Evolutionary conservation across 306 rosid species (phyloP).

Genomic region (Vicia faba): DNA sequence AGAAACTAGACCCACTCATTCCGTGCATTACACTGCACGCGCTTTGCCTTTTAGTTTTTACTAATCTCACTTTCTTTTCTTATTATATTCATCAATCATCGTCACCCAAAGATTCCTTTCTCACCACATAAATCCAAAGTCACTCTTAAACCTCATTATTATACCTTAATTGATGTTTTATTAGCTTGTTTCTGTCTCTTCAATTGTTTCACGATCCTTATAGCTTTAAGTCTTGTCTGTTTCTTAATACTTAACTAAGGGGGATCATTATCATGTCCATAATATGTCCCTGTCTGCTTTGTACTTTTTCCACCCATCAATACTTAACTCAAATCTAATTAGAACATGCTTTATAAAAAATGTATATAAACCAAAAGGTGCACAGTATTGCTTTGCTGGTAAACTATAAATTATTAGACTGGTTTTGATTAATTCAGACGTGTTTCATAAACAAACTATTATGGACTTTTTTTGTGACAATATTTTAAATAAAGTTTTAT

Average conservation of each 20-base stretch:
- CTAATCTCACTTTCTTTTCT: not conserved
- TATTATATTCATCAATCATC: slow-evolving; percentile 23
- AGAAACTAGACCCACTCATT: slow-evolving; percentile 44
- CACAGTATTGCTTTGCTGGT: not conserved
- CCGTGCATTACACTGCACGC: slow-evolving; percentile 12
- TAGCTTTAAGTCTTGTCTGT: slow-evolving; percentile 35
- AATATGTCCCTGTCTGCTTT: not conserved
- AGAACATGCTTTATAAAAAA: not conserved
- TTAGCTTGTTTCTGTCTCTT: slow-evolving; percentile 32
- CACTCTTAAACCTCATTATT: slow-evolving; percentile 28
- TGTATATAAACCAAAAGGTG: not conserved
- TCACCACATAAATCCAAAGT: slow-evolving; percentile 34
- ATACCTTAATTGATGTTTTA: slow-evolving; percentile 32
- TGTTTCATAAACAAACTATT: not conserved
- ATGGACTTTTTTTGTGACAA: no score
- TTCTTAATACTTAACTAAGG: slow-evolving; percentile 3
- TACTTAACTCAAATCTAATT: not conserved
- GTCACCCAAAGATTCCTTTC: slow-evolving; percentile 41
- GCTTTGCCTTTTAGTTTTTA: not conserved
- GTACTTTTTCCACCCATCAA: not conserved
- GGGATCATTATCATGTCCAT: not conserved
- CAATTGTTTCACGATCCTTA: slow-evolving; percentile 23
- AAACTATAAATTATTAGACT: no score
- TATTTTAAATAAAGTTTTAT: no score
- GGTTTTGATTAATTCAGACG: no score